Conservation (phyloP, 164 flowering plant genomes). For the Warburgia ugandensis region DNA sequence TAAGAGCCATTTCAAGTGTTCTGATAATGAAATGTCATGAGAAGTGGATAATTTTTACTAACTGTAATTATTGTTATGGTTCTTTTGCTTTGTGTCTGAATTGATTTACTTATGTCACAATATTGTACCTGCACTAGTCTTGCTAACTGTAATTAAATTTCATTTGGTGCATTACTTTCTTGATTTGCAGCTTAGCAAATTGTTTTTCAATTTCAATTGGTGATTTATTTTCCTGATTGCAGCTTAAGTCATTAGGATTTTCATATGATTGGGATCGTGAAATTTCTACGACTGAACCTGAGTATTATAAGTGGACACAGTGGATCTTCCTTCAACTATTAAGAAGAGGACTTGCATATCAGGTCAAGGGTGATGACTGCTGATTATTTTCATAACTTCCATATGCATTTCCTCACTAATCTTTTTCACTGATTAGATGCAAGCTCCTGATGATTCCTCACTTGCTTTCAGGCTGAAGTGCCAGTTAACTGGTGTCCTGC, state of each 20-base stretch:
- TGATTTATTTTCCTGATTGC: slow-evolving; percentile 17
- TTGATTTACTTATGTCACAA: not conserved
- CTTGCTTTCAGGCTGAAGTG: slow-evolving; percentile 75
- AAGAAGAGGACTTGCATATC: slow-evolving; percentile 92
- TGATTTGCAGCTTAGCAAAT: too few species aligned
- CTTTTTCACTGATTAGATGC: too few species aligned
- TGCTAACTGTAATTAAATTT: too few species aligned
- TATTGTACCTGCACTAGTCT: slow-evolving; percentile 2
- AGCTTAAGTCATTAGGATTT: slow-evolving; percentile 94
- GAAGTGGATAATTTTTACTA: not conserved
- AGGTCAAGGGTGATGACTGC: slow-evolving; percentile 33
- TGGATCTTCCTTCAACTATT: slow-evolving; percentile 94
- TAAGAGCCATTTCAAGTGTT: too few species aligned
- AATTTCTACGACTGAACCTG: slow-evolving; percentile 87
- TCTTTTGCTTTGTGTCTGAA: not conserved
- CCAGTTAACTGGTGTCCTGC: slow-evolving; percentile 99
- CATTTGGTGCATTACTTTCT: slow-evolving; percentile 1
- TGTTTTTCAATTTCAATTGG: too few species aligned
- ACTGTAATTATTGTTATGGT: not conserved
- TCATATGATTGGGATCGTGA: slow-evolving; percentile 99
- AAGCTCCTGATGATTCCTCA: too few species aligned
- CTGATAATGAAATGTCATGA: not conserved
- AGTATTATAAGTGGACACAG: slow-evolving; percentile 94
- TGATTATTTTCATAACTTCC: not conserved
- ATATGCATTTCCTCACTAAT: too few species aligned